Evolutionary conservation across 345 rosid species (phyloP).

Genomic region (Rhodomyrtus tomentosa): DNA sequence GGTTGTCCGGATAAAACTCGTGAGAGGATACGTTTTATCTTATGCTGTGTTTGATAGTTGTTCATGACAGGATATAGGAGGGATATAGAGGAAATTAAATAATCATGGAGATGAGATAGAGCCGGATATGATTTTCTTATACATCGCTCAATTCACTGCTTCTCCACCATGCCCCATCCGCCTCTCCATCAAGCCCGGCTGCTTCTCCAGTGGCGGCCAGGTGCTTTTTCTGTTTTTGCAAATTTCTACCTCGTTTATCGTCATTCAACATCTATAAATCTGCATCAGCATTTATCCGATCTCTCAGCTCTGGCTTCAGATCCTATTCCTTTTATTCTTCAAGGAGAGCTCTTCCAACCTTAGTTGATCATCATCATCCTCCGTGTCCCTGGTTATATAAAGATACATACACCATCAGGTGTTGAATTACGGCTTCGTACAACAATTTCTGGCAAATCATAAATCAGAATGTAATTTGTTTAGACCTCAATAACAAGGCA

Average conservation of each 20-base stretch:
- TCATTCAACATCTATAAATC: slow-evolving; percentile 65
- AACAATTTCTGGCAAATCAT: neutral
- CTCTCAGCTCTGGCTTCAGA: slow-evolving; percentile 84
- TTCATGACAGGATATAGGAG: no score
- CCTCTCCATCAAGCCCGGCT: no score
- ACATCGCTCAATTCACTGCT: no score
- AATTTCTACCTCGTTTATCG: slow-evolving; percentile 68
- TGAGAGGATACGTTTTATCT: no score
- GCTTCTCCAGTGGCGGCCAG: neutral
- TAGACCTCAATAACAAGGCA: neutral
- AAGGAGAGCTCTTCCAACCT: slow-evolving; percentile 67
- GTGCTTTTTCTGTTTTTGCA: slow-evolving; percentile 84
- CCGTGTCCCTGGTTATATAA: slow-evolving; percentile 24
- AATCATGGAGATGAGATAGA: no score
- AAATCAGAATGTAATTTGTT: neutral
- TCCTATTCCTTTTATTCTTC: slow-evolving; percentile 83
- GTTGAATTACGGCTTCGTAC: neutral
- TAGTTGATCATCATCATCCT: slow-evolving; percentile 51
- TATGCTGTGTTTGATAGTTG: no score
- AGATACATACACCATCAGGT: neutral
- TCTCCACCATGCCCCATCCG: no score
- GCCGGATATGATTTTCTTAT: no score
- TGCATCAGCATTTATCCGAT: slow-evolving; percentile 56
- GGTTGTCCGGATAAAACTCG: no score
- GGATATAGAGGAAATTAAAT: no score